Evolutionary conservation across 2,329 filamentous ascomycete genomes (phyloP).

Genomic region (Aspergillus terreus): DNA sequence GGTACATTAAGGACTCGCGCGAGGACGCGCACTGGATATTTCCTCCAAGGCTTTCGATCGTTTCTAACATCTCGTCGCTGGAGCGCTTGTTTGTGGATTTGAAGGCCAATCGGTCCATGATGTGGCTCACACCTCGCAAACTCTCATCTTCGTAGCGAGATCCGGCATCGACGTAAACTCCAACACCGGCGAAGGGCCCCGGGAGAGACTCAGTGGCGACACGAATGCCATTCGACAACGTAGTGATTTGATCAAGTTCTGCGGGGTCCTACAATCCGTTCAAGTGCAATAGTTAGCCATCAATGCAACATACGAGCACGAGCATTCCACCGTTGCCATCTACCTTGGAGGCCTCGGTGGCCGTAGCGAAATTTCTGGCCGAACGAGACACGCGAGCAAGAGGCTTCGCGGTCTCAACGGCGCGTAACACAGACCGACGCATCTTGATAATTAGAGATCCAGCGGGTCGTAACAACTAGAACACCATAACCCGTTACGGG

Average conservation of each 20-base stretch:
- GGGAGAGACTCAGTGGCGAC: conserved; percentile 93
- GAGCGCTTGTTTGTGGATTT: conserved; percentile 72
- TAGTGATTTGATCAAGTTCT: conserved; percentile 83
- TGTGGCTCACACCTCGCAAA: conserved; percentile 87
- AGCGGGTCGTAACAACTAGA: conserved; percentile 1
- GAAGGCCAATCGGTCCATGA: conserved; percentile 93
- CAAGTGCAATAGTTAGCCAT: not conserved
- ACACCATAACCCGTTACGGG: conserved; percentile 3
- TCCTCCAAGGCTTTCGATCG: conserved; percentile 81
- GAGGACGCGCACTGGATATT: conserved; percentile 97
- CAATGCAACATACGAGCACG: not conserved
- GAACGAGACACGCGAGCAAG: conserved; percentile 30
- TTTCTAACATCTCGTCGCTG: conserved; percentile 81
- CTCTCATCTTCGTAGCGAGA: conserved; percentile 87
- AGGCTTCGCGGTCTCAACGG: conserved; percentile 36
- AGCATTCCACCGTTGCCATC: not conserved
- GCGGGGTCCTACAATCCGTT: conserved; percentile 63
- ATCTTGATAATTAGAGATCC: conserved; percentile 21
- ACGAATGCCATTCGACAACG: conserved; percentile 84
- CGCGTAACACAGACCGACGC: conserved; percentile 40
- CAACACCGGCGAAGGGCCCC: conserved; percentile 90
- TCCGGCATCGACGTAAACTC: conserved; percentile 92
- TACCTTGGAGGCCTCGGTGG: conserved; percentile 35
- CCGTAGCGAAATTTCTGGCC: conserved; percentile 35
- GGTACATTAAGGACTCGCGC: conserved; percentile 96